phyloP scores from a whole-genome alignment of 2,329 filamentous ascomycete species.

The Emericellopsis atlantica region DNA sequence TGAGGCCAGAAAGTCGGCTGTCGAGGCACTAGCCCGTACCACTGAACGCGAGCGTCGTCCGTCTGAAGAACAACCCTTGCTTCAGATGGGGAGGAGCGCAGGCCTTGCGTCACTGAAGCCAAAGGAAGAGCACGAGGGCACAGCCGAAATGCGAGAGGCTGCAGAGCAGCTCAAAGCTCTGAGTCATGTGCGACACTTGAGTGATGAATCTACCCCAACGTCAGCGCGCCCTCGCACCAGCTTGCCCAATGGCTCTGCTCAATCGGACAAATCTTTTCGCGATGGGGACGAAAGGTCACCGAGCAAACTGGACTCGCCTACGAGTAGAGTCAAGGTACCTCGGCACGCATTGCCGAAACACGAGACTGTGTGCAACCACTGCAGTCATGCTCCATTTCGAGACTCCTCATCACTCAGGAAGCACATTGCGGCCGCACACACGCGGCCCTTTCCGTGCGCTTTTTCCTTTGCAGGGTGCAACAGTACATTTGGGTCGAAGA shows the following conservation, averaged over 20 bases:
- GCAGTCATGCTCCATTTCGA: constrained; percentile 53
- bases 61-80: neutral
- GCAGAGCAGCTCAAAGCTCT: constrained; percentile 54
- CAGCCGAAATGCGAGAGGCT: constrained; percentile 57
- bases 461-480: constrained; percentile 75
- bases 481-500: constrained; percentile 82
- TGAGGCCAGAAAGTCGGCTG: constrained; percentile 35
- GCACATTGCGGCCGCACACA: constrained; percentile 56
- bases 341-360: constrained; percentile 41
- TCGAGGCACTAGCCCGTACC: constrained; percentile 4
- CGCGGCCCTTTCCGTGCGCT: constrained; percentile 69
- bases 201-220: constrained; percentile 24
- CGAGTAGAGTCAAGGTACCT: constrained; percentile 26
- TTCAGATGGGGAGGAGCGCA: neutral
- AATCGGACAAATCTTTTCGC: constrained; percentile 12
- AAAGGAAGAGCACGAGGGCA: constrained; percentile 37
- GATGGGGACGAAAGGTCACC: neutral
- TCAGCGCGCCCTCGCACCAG: constrained; percentile 20
- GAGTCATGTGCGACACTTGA: constrained; percentile 47
- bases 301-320: constrained; percentile 13
- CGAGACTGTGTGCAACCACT: constrained; percentile 48
- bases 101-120: constrained; percentile 10
- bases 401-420: constrained; percentile 54
- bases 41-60: neutral
- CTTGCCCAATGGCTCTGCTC: constrained; percentile 23